Evolutionary conservation across 352 stramenopile species (phyloP).

Genomic region (Thalassiosira mediterranea): DNA sequence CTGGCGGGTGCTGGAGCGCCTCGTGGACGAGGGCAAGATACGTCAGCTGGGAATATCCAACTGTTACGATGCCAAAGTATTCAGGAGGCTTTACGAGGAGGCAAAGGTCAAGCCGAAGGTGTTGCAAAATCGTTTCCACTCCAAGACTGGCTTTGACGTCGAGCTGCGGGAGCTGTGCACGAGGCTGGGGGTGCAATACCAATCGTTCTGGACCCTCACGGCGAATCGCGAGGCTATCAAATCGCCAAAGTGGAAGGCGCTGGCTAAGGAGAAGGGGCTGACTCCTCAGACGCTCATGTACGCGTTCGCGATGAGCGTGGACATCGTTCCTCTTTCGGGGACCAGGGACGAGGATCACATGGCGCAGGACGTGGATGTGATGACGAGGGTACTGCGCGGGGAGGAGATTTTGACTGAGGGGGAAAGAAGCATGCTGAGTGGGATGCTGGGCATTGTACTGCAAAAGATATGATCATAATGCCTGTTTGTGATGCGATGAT

Average conservation of each 20-base stretch:
- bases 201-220: slow-evolving; percentile 82
- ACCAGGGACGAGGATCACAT: slow-evolving; percentile 67
- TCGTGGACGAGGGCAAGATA: slow-evolving; percentile 60
- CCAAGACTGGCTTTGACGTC: slow-evolving; percentile 55
- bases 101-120: slow-evolving; percentile 63
- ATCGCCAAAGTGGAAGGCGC: slow-evolving; percentile 19
- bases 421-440: slow-evolving; percentile 32
- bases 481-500: no score
- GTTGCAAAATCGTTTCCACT: slow-evolving; percentile 77
- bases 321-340: slow-evolving; percentile 57
- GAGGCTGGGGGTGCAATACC: slow-evolving; percentile 64
- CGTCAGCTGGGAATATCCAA: slow-evolving; percentile 72
- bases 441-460: slow-evolving; percentile 26
- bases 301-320: slow-evolving; percentile 59
- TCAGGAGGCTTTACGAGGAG: slow-evolving; percentile 64
- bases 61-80: slow-evolving; percentile 58
- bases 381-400: slow-evolving; percentile 51
- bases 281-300: slow-evolving; percentile 66
- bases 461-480: no score
- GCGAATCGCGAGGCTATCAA: slow-evolving; percentile 60
- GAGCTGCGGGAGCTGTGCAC: slow-evolving; percentile 60
- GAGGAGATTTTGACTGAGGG: slow-evolving; percentile 35
- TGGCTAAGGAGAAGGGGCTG: slow-evolving; percentile 42
- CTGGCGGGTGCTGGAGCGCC: slow-evolving; percentile 71
- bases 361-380: slow-evolving; percentile 63